Evolutionary conservation across 2,329 filamentous ascomycete species (phyloP).

Genomic region (Lachnellula hyalina): DNA sequence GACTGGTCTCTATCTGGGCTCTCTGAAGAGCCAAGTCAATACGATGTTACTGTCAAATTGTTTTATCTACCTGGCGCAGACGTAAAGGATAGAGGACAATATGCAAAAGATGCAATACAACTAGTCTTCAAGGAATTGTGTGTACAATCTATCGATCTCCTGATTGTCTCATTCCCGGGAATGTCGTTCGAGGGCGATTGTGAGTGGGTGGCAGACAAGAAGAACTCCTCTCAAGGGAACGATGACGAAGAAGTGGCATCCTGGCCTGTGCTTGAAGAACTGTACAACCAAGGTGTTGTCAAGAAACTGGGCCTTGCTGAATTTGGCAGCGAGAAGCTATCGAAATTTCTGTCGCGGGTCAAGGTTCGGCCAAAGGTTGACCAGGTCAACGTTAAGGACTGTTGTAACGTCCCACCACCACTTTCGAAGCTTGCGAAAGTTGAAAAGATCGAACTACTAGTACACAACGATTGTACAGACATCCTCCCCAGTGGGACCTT

Average conservation of each 20-base stretch:
- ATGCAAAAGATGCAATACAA: slow-evolving; percentile 72
- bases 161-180: slow-evolving; percentile 90
- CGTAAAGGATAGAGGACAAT: slow-evolving; percentile 56
- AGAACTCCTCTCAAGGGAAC: slow-evolving; percentile 55
- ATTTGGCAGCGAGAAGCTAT: slow-evolving; percentile 79
- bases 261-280: slow-evolving; percentile 66
- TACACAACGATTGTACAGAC: slow-evolving; percentile 91
- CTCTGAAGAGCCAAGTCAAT: slow-evolving; percentile 74
- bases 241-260: slow-evolving; percentile 64
- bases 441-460: slow-evolving; percentile 78
- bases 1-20: slow-evolving; percentile 67
- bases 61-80: slow-evolving; percentile 80
- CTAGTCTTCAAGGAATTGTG: slow-evolving; percentile 77
- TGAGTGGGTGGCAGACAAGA: slow-evolving; percentile 67
- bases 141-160: slow-evolving; percentile 70
- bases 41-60: slow-evolving; percentile 92
- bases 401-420: slow-evolving; percentile 89
- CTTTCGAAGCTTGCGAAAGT: slow-evolving; percentile 79
- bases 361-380: slow-evolving; percentile 74
- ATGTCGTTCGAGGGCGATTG: slow-evolving; percentile 92
- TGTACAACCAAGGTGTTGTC: slow-evolving; percentile 68
- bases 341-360: slow-evolving; percentile 68
- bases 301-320: slow-evolving; percentile 79
- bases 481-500: slow-evolving; percentile 82
- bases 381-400: slow-evolving; percentile 94